A percentile compares a stretch with the other conserved stretches of the same genome.
phyloP scores from a whole-genome alignment of 2,329 filamentous ascomycete species.

The Exophiala oligosperma region DNA sequence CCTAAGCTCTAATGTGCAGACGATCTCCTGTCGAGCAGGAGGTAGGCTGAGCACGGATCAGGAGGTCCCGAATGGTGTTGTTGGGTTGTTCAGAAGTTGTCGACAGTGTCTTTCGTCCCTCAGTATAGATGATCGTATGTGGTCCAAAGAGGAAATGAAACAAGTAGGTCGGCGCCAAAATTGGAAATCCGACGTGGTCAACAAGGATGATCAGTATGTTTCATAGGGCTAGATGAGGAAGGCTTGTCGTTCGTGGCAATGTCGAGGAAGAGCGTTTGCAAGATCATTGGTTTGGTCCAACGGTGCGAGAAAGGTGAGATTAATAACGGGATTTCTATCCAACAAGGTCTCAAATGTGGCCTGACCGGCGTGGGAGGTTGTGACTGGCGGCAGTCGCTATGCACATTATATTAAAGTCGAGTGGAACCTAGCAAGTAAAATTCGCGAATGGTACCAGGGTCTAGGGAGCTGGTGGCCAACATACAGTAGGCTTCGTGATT shows the following conservation, averaged over 20 bases:
- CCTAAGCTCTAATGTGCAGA: slow-evolving; percentile 10
- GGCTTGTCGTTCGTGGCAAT: slow-evolving; percentile 11
- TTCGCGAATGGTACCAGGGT: slow-evolving; percentile 19
- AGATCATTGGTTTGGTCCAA: slow-evolving; percentile 14
- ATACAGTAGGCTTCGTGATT: slow-evolving; percentile 11
- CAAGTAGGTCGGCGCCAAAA: slow-evolving; percentile 23
- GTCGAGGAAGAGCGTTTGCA: slow-evolving; percentile 5
- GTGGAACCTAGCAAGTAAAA: slow-evolving; percentile 23
- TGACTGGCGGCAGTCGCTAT: slow-evolving; percentile 22
- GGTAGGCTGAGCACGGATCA: slow-evolving; percentile 24
- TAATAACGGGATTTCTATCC: slow-evolving; percentile 16
- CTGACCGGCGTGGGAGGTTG: slow-evolving; percentile 13
- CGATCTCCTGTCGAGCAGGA: slow-evolving; percentile 10
- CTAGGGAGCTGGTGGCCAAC: slow-evolving; percentile 20
- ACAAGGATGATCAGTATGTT: slow-evolving; percentile 17
- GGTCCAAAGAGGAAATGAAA: slow-evolving; percentile 23
- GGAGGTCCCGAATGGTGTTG: slow-evolving; percentile 19
- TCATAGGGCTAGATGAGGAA: slow-evolving; percentile 22
- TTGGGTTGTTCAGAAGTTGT: slow-evolving; percentile 9
- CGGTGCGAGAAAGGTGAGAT: slow-evolving; percentile 5
- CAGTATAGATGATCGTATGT: slow-evolving; percentile 5
- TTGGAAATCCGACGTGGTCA: slow-evolving; percentile 22
- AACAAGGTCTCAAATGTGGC: slow-evolving; percentile 22
- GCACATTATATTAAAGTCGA: slow-evolving; percentile 20
- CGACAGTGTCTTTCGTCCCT: slow-evolving; percentile 2